Evolutionary conservation across 192 early-diverging fungal species (phyloP).

Genomic region (Martensiomyces pterosporus): DNA sequence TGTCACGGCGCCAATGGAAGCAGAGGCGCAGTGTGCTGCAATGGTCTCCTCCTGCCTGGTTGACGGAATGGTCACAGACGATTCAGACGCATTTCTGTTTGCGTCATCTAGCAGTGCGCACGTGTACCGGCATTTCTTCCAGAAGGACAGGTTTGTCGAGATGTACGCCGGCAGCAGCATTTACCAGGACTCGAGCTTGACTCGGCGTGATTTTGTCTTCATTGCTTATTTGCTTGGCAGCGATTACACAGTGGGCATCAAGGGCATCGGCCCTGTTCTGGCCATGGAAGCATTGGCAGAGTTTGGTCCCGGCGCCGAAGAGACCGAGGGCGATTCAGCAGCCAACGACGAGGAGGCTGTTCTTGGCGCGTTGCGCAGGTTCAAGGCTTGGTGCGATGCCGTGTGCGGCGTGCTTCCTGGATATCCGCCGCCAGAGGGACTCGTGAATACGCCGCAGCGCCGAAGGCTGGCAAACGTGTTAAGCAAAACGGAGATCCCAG

Average conservation of each 20-base stretch:
- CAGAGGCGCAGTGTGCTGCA: conserved; percentile 94
- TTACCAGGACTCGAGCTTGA: conserved; percentile 61
- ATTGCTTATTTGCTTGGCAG: conserved; percentile 92
- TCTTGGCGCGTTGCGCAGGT: conserved; percentile 16
- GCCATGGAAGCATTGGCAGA: conserved; percentile 87
- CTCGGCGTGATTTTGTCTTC: conserved; percentile 68
- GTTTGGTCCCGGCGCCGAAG: conserved; percentile 53
- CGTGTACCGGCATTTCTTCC: conserved; percentile 94
- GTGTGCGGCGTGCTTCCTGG: conserved; percentile 48
- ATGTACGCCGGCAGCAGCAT: conserved; percentile 68
- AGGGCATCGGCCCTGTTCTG: conserved; percentile 78
- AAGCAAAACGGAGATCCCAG: conserved; percentile 64
- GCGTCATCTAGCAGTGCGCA: conserved; percentile 52
- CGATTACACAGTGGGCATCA: conserved; percentile 92
- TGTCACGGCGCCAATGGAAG: conserved; percentile 91
- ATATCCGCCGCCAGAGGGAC: conserved; percentile 31
- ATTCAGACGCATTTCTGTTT: conserved; percentile 96
- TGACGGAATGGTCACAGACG: conserved; percentile 95
- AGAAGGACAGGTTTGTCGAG: conserved; percentile 84
- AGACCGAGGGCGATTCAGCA: conserved; percentile 3
- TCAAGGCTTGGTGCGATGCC: conserved; percentile 38
- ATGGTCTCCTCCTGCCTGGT: conserved; percentile 60
- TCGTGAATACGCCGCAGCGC: conserved; percentile 18
- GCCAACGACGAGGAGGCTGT: conserved; percentile 26
- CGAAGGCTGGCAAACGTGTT: conserved; percentile 56